Evolutionary conservation across 108 stramenopile species (phyloP).

Genomic region (Parietichytrium sp.): DNA sequence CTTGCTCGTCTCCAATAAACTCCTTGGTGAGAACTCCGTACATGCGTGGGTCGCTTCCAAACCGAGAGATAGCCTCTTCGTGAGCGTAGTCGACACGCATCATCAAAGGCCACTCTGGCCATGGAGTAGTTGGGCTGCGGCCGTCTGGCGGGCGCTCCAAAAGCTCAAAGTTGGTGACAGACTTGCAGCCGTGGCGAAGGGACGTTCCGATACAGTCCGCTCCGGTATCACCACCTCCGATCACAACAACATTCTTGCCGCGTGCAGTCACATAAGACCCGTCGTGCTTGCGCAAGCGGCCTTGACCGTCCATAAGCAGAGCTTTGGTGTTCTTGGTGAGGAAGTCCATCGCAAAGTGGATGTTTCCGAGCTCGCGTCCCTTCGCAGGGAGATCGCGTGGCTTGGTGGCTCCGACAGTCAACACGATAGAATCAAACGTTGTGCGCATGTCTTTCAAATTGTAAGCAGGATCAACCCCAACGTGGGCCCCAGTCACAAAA

Average conservation of each 20-base stretch:
- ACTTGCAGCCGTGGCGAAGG: constrained; percentile 93
- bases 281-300: constrained; percentile 73
- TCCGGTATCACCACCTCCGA: constrained; percentile 94
- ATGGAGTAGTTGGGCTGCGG: constrained; percentile 85
- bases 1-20: constrained; percentile 82
- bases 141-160: constrained; percentile 88
- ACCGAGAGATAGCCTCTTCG: constrained; percentile 87
- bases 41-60: constrained; percentile 89
- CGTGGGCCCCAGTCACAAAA: constrained; percentile 86
- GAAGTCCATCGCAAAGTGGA: constrained; percentile 92
- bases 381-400: constrained; percentile 88
- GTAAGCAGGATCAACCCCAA: constrained; percentile 84
- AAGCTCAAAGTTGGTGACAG: constrained; percentile 91
- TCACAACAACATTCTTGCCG: constrained; percentile 94
- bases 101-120: constrained; percentile 95
- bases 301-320: constrained; percentile 82
- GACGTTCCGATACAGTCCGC: constrained; percentile 96
- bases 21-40: constrained; percentile 96
- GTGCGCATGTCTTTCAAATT: constrained; percentile 72
- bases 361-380: constrained; percentile 83
- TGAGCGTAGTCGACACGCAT: constrained; percentile 94
- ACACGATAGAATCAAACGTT: constrained; percentile 80
- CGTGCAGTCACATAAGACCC: constrained; percentile 87
- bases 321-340: constrained; percentile 92
- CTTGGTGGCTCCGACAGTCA: constrained; percentile 86